A percentile compares a stretch with the other conserved stretches of the same genome.
Conservation (phyloP, 768 basidiomycete genomes). For the Lanmaoa pseudosensibilis region DNA sequence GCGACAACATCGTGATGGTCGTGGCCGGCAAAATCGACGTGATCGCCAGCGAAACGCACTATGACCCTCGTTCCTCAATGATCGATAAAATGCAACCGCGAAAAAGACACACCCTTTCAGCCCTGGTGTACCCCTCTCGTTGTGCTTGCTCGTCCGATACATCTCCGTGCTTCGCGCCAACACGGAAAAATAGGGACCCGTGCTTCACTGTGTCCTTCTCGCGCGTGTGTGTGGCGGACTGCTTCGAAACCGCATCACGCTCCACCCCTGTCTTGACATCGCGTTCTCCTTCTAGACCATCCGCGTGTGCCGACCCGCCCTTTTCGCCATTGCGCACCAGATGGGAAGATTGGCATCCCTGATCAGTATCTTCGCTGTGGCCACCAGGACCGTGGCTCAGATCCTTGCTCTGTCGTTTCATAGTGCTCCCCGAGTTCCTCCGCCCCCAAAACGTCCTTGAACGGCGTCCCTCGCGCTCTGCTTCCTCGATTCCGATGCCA, state of each 20-base stretch:
- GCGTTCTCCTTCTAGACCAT: neutral
- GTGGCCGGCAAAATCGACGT: conserved; percentile 25
- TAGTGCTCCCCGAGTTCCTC: conserved; percentile 9
- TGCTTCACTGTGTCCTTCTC: conserved; percentile 34
- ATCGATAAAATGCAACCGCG: neutral
- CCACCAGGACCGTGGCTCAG: neutral
- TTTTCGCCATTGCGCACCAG: neutral
- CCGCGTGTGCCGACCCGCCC: neutral
- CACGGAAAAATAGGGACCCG: conserved; percentile 19
- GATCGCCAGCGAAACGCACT: conserved; percentile 31
- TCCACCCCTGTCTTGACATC: neutral
- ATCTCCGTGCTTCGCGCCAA: conserved; percentile 24
- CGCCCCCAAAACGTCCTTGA: conserved; percentile 22
- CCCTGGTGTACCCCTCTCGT: conserved; percentile 27
- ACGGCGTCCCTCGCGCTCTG: conserved; percentile 22
- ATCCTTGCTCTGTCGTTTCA: conserved; percentile 11
- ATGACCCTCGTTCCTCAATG: neutral
- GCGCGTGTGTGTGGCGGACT: neutral
- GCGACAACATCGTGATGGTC: conserved; percentile 24
- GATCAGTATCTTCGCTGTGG: neutral
- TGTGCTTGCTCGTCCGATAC: conserved; percentile 8
- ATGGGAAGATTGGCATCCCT: neutral
- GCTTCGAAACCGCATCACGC: neutral
- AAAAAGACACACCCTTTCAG: conserved; percentile 25
- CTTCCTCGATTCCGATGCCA: conserved; percentile 25